Percentiles rank a stretch among this genome's conserved stretches.
Conservation (phyloP, 169 alveolate genomes). For the Besnoitia besnoiti region DNA sequence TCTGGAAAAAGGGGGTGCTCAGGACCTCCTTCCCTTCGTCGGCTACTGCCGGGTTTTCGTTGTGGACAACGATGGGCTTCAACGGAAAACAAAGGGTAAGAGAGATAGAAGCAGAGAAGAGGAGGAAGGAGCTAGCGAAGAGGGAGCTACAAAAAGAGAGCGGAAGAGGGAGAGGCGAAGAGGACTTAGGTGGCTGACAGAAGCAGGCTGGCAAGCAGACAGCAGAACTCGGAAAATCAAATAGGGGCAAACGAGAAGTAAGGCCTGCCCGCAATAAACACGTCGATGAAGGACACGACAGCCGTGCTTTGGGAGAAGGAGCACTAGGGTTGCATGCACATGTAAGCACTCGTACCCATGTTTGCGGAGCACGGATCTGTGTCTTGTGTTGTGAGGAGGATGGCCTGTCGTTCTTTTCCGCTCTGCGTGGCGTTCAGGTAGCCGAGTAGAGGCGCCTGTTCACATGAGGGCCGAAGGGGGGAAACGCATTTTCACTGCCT, state of each 20-base stretch:
- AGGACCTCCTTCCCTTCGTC: not conserved
- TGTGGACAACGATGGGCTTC: constrained; percentile 10
- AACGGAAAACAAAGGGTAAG: constrained; percentile 28
- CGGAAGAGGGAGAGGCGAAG: not conserved
- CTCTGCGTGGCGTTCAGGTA: not conserved
- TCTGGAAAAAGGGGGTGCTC: not conserved
- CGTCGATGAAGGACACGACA: too few species aligned
- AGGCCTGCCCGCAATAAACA: too few species aligned
- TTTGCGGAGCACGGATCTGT: too few species aligned
- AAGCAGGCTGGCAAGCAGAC: not conserved
- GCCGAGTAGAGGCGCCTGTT: not conserved
- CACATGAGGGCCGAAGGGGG: not conserved
- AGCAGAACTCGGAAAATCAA: not conserved
- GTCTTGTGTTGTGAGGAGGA: too few species aligned
- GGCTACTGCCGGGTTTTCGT: constrained; percentile 8
- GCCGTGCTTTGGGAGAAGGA: too few species aligned
- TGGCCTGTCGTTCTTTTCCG: too few species aligned
- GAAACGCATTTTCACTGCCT: not conserved
- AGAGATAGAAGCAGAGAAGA: not conserved
- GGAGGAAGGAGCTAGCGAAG: not conserved
- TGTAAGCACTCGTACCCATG: too few species aligned
- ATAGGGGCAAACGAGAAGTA: not conserved
- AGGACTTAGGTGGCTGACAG: too few species aligned
- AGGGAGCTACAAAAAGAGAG: not conserved
- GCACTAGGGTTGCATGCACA: too few species aligned